Evolutionary conservation across 768 basidiomycete genomes (phyloP), one percentile per base, ranked within the genome.

Genomic region (Tylopilus intermedius): DNA sequence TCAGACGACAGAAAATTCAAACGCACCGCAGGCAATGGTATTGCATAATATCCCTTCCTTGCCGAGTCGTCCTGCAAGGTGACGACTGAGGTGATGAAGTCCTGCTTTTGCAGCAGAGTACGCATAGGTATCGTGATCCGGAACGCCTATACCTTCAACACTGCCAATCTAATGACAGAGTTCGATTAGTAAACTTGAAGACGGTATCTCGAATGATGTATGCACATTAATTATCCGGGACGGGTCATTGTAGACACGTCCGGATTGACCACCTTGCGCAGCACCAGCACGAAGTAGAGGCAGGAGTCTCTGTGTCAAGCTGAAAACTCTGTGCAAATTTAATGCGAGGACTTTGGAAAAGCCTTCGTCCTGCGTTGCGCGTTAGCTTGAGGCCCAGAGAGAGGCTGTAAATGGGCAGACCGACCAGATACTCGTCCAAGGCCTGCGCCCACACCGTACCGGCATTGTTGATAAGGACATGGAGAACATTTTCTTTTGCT

Each of bases 41-140:
- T 86, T 86, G 61, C 79, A 79, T 24, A 77, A 74, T 59, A 86
- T 79, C 0, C 79, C 76, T 50, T 83, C 79, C 49, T 62, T 68
- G 0, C 83, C 84, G 7, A 86, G 72, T 6, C 80, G 68, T 24
- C 74, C 75, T 0, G 78, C 84, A 26, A 86, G 72, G 54, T 81
- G 76, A 21, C 79, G 72, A 51, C 80, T 80, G 27, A 84, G 66
- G 50, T 84, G 83, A 62, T 81, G 79, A 48, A 83, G 65, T 3
- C 73, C 81, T 5, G 79, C 81, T 62, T 87, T 87, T n/a, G 79
- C 79, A 4, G 82, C 77, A 30, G 80, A 77, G 61, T 86, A 85
- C 0, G 83, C 81, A 55, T 81, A 85, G 2, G 83, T 85, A 56
- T 86, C 81, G 52, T 79, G 74, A 22, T 71, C 67, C 2, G 81